Evolutionary conservation across 148 eudicot genomes (phyloP).

Genomic region (Rhododendron griersonianum): DNA sequence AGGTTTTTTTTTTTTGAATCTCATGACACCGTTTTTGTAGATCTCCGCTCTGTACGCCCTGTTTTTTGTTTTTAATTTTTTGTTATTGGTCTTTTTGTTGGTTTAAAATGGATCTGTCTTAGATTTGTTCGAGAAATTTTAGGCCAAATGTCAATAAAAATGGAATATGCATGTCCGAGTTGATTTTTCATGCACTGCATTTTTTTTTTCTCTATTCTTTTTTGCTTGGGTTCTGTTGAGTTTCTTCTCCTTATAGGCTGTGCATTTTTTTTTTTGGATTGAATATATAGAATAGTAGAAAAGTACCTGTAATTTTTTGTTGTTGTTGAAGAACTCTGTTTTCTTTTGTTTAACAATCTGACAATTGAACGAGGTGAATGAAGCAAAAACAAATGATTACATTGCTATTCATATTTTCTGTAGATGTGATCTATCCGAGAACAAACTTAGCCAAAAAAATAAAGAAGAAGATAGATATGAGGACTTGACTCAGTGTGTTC

Average conservation of each 20-base stretch:
- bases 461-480: too few relatives aligned
- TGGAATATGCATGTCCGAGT: not conserved
- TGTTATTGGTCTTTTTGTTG: too few relatives aligned
- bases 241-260: not conserved
- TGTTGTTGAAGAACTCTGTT: not conserved
- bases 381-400: not conserved
- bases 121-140: not conserved
- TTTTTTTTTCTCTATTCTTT: not conserved
- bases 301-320: not conserved
- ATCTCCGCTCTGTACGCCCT: not conserved
- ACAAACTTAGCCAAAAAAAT: too few relatives aligned
- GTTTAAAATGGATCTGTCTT: not conserved
- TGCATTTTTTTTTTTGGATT: not conserved
- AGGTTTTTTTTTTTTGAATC: slow-evolving; percentile 10
- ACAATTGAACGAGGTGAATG: not conserved
- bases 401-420: not conserved
- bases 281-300: not conserved
- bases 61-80: not conserved
- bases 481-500: not conserved
- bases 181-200: not conserved
- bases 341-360: not conserved
- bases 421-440: too few relatives aligned
- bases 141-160: not conserved
- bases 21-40: not conserved
- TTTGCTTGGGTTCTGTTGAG: not conserved